These are phyloP conservation scores for Mesembryanthemum crystallinum DNA, from an alignment of 148 eudicot genomes.

Conservation along the genomic window DNA sequence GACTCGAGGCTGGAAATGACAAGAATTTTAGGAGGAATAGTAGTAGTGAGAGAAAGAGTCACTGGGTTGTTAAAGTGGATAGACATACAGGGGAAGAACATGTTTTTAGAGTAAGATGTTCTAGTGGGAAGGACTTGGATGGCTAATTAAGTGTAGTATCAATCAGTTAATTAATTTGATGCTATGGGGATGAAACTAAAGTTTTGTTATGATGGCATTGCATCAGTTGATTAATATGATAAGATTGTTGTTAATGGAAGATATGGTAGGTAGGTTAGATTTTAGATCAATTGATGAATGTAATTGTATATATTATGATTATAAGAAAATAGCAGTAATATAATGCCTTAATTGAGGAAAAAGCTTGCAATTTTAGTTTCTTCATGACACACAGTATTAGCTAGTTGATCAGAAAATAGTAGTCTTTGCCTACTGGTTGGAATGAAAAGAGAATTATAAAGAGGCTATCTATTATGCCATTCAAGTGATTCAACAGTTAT, in stretches of 20 bases:
- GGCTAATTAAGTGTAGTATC: neutral
- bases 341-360: no score
- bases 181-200: neutral
- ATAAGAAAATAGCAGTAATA: neutral
- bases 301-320: neutral
- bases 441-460: no score
- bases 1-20: conserved; percentile 1
- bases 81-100: conserved; percentile 37
- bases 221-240: neutral
- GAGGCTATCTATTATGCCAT: no score
- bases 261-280: neutral
- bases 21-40: neutral
- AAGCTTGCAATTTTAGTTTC: no score
- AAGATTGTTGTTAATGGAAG: neutral
- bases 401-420: no score
- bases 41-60: conserved; percentile 27
- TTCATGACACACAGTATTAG: no score
- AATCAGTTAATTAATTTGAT: neutral
- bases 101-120: conserved; percentile 32
- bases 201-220: neutral
- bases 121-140: conserved; percentile 8
- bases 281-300: neutral
- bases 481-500: no score
- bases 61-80: conserved; percentile 36
- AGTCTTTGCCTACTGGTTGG: no score